phyloP scores from a whole-genome alignment of 2,329 filamentous ascomycete genomes.

The Colletotrichum nymphaeae region DNA sequence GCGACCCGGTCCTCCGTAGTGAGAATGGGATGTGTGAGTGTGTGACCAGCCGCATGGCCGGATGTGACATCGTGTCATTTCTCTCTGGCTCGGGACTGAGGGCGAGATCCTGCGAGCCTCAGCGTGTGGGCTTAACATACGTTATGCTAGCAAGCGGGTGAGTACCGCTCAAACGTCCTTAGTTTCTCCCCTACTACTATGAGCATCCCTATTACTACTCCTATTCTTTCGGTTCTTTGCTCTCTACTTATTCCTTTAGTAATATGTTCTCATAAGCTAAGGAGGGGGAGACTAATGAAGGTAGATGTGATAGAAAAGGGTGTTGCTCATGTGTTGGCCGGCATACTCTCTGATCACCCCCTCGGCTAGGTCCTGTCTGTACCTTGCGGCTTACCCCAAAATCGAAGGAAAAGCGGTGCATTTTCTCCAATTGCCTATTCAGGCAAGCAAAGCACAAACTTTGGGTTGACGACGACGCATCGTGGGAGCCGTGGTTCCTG shows the following conservation, averaged over 20 bases:
- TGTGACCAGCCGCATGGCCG: slow-evolving; percentile 28
- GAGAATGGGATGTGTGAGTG: not conserved
- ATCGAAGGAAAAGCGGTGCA: slow-evolving; percentile 1
- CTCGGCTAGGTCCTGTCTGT: not conserved
- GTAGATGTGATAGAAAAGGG: too few relatives aligned
- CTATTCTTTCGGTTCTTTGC: too few relatives aligned
- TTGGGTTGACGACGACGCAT: slow-evolving; percentile 33
- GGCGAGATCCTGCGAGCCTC: not conserved
- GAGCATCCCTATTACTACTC: too few relatives aligned
- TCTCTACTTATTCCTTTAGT: too few relatives aligned
- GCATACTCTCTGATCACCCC: too few relatives aligned
- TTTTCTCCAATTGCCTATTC: slow-evolving; percentile 24
- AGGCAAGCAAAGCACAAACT: slow-evolving; percentile 11
- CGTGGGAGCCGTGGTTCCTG: slow-evolving; percentile 17
- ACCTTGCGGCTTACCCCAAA: not conserved
- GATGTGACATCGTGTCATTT: slow-evolving; percentile 26
- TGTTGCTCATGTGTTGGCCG: too few relatives aligned
- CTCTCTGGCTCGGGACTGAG: slow-evolving; percentile 11
- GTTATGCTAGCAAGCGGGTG: not conserved
- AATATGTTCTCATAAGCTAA: too few relatives aligned
- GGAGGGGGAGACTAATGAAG: too few relatives aligned
- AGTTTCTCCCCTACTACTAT: too few relatives aligned
- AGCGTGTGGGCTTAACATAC: not conserved
- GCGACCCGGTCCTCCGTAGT: slow-evolving; percentile 16
- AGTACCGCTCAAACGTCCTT: too few relatives aligned